phyloP scores from a whole-genome alignment of 805 yeast species.

The Candida boleticola region DNA sequence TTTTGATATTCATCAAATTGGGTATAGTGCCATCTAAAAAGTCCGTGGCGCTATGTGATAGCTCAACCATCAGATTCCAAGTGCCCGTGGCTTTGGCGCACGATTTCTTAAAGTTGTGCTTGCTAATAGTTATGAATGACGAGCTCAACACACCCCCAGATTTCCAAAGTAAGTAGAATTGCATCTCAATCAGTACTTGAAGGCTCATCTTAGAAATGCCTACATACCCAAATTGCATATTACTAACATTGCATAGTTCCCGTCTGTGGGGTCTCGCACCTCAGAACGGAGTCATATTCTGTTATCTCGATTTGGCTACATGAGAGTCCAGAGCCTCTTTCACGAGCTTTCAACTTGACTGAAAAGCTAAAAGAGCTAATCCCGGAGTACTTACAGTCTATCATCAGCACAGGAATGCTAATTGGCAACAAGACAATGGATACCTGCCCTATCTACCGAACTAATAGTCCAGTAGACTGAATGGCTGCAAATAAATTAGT shows the following conservation, averaged over 20 bases:
- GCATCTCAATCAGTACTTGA: not conserved
- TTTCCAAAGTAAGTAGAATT: slow-evolving; percentile 6
- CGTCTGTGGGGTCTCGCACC: slow-evolving; percentile 2
- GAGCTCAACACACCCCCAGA: slow-evolving; percentile 10
- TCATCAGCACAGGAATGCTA: slow-evolving; percentile 9
- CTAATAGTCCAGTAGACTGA: too few relatives aligned
- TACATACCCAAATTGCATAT: too few relatives aligned
- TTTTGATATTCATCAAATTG: slow-evolving; percentile 13
- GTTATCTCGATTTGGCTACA: slow-evolving; percentile 2
- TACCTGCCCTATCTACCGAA: slow-evolving; percentile 2
- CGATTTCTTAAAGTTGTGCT: slow-evolving; percentile 10
- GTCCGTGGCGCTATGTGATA: slow-evolving; percentile 9
- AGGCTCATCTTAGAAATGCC: not conserved
- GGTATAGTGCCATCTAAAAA: slow-evolving; percentile 14
- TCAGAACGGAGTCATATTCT: slow-evolving; percentile 1
- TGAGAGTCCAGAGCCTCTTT: not conserved
- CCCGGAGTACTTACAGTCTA: slow-evolving; percentile 7
- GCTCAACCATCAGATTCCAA: slow-evolving; percentile 18
- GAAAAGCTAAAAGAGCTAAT: slow-evolving; percentile 7
- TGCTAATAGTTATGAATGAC: slow-evolving; percentile 11
- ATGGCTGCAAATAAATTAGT: not conserved
- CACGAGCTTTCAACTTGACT: slow-evolving; percentile 1
- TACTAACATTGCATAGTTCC: too few relatives aligned
- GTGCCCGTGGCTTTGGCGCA: slow-evolving; percentile 9
- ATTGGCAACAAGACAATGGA: slow-evolving; percentile 9